A percentile compares a stretch with the other conserved stretches of the same genome.
These are phyloP conservation scores for Suillus sp. DNA, from an alignment of 768 basidiomycete species.

Conservation along the genomic window DNA sequence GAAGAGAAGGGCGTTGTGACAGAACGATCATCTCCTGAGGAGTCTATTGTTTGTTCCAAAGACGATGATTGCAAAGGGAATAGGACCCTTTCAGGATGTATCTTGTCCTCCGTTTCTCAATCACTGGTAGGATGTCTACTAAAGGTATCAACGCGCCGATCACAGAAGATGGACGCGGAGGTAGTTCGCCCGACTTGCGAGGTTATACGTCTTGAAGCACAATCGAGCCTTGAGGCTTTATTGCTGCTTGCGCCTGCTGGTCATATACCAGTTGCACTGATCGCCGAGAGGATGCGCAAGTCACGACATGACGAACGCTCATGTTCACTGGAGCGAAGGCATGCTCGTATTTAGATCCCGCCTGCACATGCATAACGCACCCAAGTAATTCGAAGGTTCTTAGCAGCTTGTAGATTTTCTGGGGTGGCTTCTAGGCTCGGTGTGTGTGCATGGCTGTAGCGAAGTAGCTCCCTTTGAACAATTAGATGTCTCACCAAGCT, in stretches of 20 bases:
- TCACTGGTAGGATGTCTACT: neutral
- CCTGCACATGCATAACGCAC: slow-evolving; percentile 1
- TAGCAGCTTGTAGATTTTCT: neutral
- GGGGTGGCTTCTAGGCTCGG: neutral
- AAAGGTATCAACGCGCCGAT: neutral
- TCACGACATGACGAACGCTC: neutral
- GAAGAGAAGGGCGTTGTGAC: slow-evolving; percentile 6
- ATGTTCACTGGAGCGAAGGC: neutral
- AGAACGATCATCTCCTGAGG: slow-evolving; percentile 7
- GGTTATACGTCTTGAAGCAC: neutral
- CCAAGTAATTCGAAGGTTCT: slow-evolving; percentile 4
- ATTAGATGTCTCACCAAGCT: neutral
- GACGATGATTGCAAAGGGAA: neutral
- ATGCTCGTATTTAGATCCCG: neutral
- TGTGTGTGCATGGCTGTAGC: neutral
- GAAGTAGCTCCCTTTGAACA: neutral
- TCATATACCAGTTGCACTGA: neutral
- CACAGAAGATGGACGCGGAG: neutral
- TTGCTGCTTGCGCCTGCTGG: slow-evolving; percentile 2
- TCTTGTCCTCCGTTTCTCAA: neutral
- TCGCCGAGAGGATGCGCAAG: neutral
- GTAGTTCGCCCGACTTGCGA: neutral
- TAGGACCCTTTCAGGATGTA: neutral
- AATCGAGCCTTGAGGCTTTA: slow-evolving; percentile 1
- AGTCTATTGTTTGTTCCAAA: neutral